Conservation (phyloP, 2,329 filamentous ascomycete genomes). For the Fusarium sambucinum region DNA sequence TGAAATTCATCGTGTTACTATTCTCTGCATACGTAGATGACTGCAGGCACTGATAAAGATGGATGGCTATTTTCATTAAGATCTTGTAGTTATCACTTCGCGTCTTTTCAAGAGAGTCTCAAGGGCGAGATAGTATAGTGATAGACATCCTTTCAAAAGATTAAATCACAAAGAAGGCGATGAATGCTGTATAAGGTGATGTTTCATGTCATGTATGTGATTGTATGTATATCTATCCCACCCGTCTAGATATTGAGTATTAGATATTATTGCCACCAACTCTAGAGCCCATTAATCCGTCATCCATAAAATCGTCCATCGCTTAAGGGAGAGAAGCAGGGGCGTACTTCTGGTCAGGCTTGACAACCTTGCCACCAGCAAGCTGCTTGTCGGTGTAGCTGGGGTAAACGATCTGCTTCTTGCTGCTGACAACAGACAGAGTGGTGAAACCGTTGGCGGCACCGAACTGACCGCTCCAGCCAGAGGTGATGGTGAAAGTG, state of each 20-base stretch:
- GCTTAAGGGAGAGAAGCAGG: conserved; percentile 44
- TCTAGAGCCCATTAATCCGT: neutral
- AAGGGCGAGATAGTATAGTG: too few species aligned
- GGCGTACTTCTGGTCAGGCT: conserved; percentile 62
- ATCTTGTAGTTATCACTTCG: fast-evolving
- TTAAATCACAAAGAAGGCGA: neutral
- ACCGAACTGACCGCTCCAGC: conserved; percentile 69
- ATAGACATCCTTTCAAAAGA: too few species aligned
- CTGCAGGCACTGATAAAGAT: fast-evolving
- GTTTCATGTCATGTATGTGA: conserved; percentile 5
- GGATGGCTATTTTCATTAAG: too few species aligned
- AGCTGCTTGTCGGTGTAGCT: conserved; percentile 66
- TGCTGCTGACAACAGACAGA: conserved; percentile 59
- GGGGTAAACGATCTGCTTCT: conserved; percentile 62
- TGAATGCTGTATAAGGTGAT: neutral
- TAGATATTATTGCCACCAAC: conserved; percentile 1
- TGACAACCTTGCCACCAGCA: conserved; percentile 57
- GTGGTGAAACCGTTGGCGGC: conserved; percentile 65
- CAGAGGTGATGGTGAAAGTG: conserved; percentile 62
- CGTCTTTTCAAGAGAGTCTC: fast-evolving
- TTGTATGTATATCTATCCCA: conserved; percentile 5
- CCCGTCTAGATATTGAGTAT: neutral
- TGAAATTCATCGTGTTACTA: neutral
- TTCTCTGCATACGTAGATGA: fast-evolving
- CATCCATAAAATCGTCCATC: neutral